These are phyloP conservation scores for Ampelocalamus luodianensis DNA, from an alignment of 176 grass and related monocot genomes.

Conservation along the genomic window DNA sequence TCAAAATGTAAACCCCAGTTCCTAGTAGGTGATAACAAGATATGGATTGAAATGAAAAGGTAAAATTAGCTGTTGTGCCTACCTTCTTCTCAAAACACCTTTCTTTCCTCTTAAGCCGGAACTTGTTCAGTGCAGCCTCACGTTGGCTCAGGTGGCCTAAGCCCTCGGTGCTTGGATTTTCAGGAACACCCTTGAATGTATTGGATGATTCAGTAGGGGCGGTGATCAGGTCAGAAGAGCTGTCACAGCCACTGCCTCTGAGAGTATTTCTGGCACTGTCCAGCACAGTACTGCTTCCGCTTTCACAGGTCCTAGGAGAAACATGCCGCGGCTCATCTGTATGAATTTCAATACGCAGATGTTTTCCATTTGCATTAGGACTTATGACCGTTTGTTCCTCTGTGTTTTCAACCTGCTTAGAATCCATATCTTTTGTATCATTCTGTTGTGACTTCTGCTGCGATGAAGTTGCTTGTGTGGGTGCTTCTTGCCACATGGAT, in stretches of 20 bases:
- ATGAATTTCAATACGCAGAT: slow-evolving; percentile 37
- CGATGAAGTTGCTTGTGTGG: slow-evolving; percentile 28
- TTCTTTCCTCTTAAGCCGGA: slow-evolving; percentile 94
- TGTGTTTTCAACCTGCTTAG: slow-evolving; percentile 29
- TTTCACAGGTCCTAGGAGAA: slow-evolving; percentile 60
- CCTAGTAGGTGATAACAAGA: background rate
- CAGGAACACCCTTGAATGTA: slow-evolving; percentile 17
- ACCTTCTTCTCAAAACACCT: slow-evolving; percentile 99
- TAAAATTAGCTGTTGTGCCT: slow-evolving; percentile 13
- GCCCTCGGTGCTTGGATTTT: slow-evolving; percentile 44
- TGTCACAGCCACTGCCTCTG: slow-evolving; percentile 43
- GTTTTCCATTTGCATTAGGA: slow-evolving; percentile 36
- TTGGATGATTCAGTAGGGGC: slow-evolving; percentile 40
- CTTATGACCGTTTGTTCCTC: slow-evolving; percentile 25
- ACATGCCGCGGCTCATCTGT: slow-evolving; percentile 44
- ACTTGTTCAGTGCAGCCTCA: slow-evolving; percentile 90
- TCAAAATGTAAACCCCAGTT: slow-evolving; percentile 32
- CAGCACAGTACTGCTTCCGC: slow-evolving; percentile 42
- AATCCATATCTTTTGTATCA: slow-evolving; percentile 30
- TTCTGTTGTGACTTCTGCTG: slow-evolving; percentile 42
- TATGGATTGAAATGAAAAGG: slow-evolving; percentile 3
- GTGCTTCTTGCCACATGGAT: slow-evolving; percentile 45
- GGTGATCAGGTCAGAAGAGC: slow-evolving; percentile 35
- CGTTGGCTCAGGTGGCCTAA: slow-evolving; percentile 60
- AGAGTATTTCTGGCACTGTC: slow-evolving; percentile 45